Evolutionary conservation across 2,329 filamentous ascomycete species (phyloP).

Genomic region (Aspergillus terreus): DNA sequence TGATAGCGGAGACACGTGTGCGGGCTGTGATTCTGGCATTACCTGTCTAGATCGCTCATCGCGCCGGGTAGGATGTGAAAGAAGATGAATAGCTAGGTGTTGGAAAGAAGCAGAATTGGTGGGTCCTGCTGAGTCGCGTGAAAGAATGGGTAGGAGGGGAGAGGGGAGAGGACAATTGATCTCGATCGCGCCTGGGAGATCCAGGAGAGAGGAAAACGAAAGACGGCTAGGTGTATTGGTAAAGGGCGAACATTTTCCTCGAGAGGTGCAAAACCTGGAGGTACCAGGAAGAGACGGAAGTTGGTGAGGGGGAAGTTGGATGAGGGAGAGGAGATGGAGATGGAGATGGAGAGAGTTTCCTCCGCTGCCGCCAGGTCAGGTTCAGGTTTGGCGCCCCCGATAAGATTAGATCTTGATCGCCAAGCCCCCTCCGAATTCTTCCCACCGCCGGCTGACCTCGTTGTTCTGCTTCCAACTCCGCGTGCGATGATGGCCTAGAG

Average conservation of each 20-base stretch:
- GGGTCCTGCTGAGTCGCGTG: conserved; percentile 14
- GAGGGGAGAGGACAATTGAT: conserved; percentile 7
- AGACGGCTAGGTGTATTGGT: conserved; percentile 17
- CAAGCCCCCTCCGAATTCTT: conserved; percentile 20
- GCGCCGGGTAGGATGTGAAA: conserved; percentile 7
- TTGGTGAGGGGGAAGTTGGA: conserved; percentile 3
- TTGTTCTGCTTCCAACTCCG: not conserved
- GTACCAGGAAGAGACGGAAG: not conserved
- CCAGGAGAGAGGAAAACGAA: conserved; percentile 8
- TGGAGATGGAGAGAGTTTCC: not conserved
- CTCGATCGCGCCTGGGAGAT: conserved; percentile 7
- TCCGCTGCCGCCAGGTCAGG: conserved; percentile 1
- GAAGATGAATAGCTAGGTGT: conserved; percentile 3
- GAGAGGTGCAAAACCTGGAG: conserved; percentile 2
- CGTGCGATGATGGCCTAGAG: not conserved
- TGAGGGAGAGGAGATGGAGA: not conserved
- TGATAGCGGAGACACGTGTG: not conserved
- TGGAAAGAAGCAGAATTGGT: conserved; percentile 10
- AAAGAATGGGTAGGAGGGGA: conserved; percentile 4
- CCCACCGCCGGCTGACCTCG: not conserved
- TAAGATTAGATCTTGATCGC: conserved; percentile 40
- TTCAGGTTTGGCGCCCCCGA: conserved; percentile 15
- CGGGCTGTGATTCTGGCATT: conserved; percentile 14
- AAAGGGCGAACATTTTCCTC: conserved; percentile 18
- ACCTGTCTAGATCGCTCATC: conserved; percentile 96